These are phyloP conservation scores for Trichoderma hamatum DNA, from an alignment of 2,329 filamentous ascomycete species.

Conservation along the genomic window DNA sequence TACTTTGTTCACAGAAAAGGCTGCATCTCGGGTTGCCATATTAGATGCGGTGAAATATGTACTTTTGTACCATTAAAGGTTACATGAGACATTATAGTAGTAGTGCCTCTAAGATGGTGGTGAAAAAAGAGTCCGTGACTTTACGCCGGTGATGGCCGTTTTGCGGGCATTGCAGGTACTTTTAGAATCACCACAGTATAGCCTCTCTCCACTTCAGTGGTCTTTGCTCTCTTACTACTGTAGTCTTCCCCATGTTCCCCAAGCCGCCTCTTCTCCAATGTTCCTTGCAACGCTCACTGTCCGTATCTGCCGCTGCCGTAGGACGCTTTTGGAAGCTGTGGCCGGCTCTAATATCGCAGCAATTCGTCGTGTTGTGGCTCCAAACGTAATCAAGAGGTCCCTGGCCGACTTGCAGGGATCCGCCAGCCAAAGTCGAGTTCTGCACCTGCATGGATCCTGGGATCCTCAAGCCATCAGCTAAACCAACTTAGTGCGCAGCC, in stretches of 20 bases:
- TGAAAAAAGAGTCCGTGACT: background rate
- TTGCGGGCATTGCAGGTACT: conserved; percentile 19
- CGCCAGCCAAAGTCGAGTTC: conserved; percentile 10
- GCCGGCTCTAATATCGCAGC: conserved; percentile 24
- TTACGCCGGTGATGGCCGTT: conserved; percentile 1
- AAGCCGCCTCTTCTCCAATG: background rate
- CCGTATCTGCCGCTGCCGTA: conserved; percentile 16
- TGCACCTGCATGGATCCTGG: conserved; percentile 17
- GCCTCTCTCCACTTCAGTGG: conserved; percentile 4
- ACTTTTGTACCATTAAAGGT: background rate
- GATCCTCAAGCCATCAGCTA: conserved; percentile 14
- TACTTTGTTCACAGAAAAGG: background rate
- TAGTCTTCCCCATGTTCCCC: conserved; percentile 18
- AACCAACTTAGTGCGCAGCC: background rate
- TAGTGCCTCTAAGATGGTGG: background rate
- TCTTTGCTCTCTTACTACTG: background rate
- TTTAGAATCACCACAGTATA: background rate
- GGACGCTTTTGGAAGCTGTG: conserved; percentile 25
- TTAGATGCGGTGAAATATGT: background rate
- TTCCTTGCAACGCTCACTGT: background rate
- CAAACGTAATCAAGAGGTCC: conserved; percentile 16
- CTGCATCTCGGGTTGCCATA: background rate
- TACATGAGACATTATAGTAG: background rate
- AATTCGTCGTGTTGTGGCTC: background rate
- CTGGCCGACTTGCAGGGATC: conserved; percentile 20